Evolutionary conservation across 1,139 yeast species (phyloP), one percentile per base, ranked within the genome.

Genomic region (Saccharomyces hybrid): DNA sequence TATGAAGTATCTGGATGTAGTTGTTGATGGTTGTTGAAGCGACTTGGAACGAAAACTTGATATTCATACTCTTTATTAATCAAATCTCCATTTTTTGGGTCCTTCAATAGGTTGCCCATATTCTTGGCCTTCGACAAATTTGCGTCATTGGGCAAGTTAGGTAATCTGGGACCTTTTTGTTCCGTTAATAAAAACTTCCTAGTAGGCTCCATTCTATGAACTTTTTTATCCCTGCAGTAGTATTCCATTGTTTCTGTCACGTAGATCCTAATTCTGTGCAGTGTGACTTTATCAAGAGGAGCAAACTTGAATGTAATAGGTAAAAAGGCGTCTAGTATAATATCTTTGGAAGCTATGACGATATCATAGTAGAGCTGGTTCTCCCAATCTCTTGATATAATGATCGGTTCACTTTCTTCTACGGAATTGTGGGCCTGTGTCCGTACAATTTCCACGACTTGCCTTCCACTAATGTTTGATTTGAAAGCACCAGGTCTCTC

Each of bases 331-430:
- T 95, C 91, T 52, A 93, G 76, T 2, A 95, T 84, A 54, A 91
- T 83, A 23, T 93, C 84, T 68, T 93, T 93, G 23, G 96, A 86
- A 48, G 89, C 95, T 54, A 93, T 84, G 29, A 89, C 84, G 51
- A 93, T 89, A 66, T 93, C 97, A 66, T 93, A 93, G 61, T 84
- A 84, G 46, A 93, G 71, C 66, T 88, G 90, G 66, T 88, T 91
- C 68, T 93, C 98, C 99, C 99, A 93, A 61, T 88, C 93, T 59
- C 95, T 77, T 14, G 87, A 78, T 46, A 93, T 90, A 5, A 90
- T 88, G 53, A 93, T 93, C 0, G 99, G 98, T 67, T 93, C 99
- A 57, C 87, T 84, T 64, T 88, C 91, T 67, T 93, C 98, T 46
- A 85, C 78, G 53, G 89, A 87, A 48, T 80, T 81, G 56, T 86